Conservation (phyloP, 2,329 filamentous ascomycete genomes). For the Pseudocercospora cruenta region DNA sequence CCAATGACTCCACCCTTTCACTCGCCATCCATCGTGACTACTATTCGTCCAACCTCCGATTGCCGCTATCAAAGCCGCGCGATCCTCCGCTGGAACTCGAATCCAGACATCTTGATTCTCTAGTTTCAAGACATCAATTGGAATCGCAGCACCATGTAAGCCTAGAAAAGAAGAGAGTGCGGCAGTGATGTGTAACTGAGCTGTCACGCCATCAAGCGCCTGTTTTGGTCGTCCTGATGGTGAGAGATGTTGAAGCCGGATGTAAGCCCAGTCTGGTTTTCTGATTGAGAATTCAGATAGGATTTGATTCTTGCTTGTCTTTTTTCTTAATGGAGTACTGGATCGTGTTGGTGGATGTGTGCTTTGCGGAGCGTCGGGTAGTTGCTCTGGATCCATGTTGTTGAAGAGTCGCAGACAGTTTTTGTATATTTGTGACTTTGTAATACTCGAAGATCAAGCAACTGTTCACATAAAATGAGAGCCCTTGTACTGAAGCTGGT, state of each 20-base stretch:
- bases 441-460: too few relatives aligned
- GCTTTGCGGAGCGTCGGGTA: too few relatives aligned
- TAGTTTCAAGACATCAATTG: constrained; percentile 71
- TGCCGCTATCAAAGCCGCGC: constrained; percentile 64
- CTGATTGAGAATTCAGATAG: constrained; percentile 45
- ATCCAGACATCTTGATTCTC: constrained; percentile 64
- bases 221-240: background rate
- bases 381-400: too few relatives aligned
- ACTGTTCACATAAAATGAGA: too few relatives aligned
- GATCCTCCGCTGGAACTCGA: constrained; percentile 64
- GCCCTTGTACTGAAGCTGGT: too few relatives aligned
- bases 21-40: constrained; percentile 48
- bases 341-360: background rate
- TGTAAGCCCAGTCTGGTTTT: constrained; percentile 45
- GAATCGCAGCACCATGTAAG: constrained; percentile 66
- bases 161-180: constrained; percentile 73
- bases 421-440: too few relatives aligned
- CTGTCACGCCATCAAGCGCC: constrained; percentile 63
- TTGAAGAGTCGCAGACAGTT: too few relatives aligned
- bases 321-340: constrained; percentile 4
- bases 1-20: constrained; percentile 66
- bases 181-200: constrained; percentile 64
- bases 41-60: constrained; percentile 66
- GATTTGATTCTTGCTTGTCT: constrained; percentile 24
- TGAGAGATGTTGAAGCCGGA: constrained; percentile 45